phyloP scores from a whole-genome alignment of 2,329 filamentous ascomycete genomes.

The Exophiala spinifera region DNA sequence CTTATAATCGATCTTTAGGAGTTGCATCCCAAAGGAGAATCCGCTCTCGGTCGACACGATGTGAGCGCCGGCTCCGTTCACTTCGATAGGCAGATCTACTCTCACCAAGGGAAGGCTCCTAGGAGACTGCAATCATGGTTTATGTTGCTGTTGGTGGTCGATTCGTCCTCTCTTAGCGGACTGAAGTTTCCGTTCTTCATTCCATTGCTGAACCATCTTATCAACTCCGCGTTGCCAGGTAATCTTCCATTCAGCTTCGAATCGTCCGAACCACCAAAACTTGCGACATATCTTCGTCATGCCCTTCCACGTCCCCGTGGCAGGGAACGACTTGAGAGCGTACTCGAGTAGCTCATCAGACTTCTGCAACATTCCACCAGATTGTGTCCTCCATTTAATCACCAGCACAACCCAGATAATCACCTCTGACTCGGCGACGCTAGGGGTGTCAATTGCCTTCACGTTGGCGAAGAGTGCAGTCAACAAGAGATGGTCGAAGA shows the following conservation, averaged over 20 bases:
- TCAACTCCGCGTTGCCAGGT: slow-evolving; percentile 6
- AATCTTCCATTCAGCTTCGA: slow-evolving; percentile 12
- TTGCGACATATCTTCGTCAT: slow-evolving; percentile 18
- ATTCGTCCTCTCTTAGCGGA: no score
- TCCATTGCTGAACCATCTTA: not conserved
- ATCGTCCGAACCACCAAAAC: slow-evolving; percentile 22
- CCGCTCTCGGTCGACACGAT: no score
- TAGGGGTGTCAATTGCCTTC: slow-evolving; percentile 16
- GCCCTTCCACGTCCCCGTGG: slow-evolving; percentile 14
- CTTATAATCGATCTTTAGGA: no score
- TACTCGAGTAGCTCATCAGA: slow-evolving; percentile 16
- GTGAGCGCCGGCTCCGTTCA: no score
- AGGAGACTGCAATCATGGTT: no score
- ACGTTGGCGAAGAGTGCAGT: slow-evolving; percentile 6
- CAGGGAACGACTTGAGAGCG: slow-evolving; percentile 17
- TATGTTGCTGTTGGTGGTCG: no score
- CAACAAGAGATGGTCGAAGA: slow-evolving; percentile 19
- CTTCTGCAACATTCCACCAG: slow-evolving; percentile 2
- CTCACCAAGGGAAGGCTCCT: no score
- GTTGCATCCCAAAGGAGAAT: no score
- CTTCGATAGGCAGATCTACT: no score
- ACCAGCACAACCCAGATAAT: slow-evolving; percentile 19
- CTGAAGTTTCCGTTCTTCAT: not conserved
- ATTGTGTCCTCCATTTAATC: slow-evolving; percentile 20
- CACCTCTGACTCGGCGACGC: slow-evolving; percentile 15